Percentiles rank a stretch among this genome's conserved stretches.
Conservation (phyloP, 306 rosid species). For the Fagus sylvatica region DNA sequence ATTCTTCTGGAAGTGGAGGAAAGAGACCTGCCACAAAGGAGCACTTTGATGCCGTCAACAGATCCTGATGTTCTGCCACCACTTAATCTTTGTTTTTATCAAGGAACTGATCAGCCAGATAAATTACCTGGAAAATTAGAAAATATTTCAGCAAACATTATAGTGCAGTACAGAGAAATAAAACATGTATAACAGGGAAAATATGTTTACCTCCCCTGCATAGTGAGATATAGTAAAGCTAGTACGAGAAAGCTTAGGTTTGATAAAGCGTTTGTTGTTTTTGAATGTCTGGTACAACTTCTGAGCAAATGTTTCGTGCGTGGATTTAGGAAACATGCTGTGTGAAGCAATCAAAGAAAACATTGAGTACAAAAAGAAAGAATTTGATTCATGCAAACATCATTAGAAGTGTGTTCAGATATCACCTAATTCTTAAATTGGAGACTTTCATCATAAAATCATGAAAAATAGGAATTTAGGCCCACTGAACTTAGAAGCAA, state of each 20-base stretch:
- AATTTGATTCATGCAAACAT: slow-evolving; percentile 25
- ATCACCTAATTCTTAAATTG: slow-evolving; percentile 13
- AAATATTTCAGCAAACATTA: slow-evolving; percentile 17
- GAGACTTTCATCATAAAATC: slow-evolving; percentile 1
- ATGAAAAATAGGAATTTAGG: slow-evolving; percentile 21
- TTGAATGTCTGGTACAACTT: slow-evolving; percentile 96
- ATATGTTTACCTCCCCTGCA: slow-evolving; percentile 90
- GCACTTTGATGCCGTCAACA: slow-evolving; percentile 86
- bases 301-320: slow-evolving; percentile 98
- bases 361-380: slow-evolving; percentile 37
- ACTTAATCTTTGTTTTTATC: slow-evolving; percentile 99
- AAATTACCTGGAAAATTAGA: slow-evolving; percentile 65
- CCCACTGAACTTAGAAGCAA: slow-evolving; percentile 26
- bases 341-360: slow-evolving; percentile 35
- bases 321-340: slow-evolving; percentile 99
- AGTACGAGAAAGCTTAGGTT: slow-evolving; percentile 98
- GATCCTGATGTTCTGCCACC: slow-evolving; percentile 94
- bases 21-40: slow-evolving; percentile 82
- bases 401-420: slow-evolving; percentile 9
- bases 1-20: slow-evolving; percentile 84
- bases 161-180: slow-evolving; percentile 18
- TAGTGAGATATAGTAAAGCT: slow-evolving; percentile 93
- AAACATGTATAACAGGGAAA: slow-evolving; percentile 25
- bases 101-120: slow-evolving; percentile 91
- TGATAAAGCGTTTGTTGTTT: slow-evolving; percentile 93